A percentile compares a stretch with the other conserved stretches of the same genome.
Evolutionary conservation across 2,329 filamentous ascomycete species (phyloP).

Genomic region (Magnaporthiopsis incrustans): DNA sequence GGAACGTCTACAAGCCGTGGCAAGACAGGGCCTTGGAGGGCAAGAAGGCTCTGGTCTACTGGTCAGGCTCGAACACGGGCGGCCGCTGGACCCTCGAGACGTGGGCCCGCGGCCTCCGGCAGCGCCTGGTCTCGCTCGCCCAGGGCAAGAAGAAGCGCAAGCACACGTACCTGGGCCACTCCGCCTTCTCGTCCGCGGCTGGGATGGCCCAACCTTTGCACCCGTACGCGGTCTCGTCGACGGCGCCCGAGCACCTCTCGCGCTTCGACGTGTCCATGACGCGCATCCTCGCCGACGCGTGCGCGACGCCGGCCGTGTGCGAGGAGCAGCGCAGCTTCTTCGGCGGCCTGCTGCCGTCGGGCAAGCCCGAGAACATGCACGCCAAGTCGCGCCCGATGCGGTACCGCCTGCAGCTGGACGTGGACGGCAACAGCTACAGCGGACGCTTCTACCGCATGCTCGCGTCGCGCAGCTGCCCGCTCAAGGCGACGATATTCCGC

Average conservation of each 20-base stretch:
- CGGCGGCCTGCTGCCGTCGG: conserved; percentile 9
- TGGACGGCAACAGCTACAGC: conserved; percentile 49
- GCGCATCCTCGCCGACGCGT: conserved; percentile 31
- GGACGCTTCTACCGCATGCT: conserved; percentile 45
- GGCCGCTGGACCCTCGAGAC: conserved; percentile 25
- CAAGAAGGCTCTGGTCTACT: conserved; percentile 46
- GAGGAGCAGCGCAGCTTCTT: conserved; percentile 14
- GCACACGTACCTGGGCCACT: conserved; percentile 25
- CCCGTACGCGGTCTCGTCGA: conserved; percentile 20
- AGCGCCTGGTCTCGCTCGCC: conserved; percentile 32
- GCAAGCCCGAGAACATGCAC: not conserved
- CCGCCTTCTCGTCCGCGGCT: conserved; percentile 26
- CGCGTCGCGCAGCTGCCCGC: conserved; percentile 33
- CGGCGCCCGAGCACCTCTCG: not conserved
- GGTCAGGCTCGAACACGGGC: conserved; percentile 49
- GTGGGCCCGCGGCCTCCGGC: conserved; percentile 39
- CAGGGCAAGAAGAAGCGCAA: conserved; percentile 22
- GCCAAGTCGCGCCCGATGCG: conserved; percentile 24
- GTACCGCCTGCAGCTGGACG: conserved; percentile 38
- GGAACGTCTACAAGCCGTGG: conserved; percentile 25
- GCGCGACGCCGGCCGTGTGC: conserved; percentile 20
- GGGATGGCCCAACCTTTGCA: conserved; percentile 33
- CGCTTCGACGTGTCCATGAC: conserved; percentile 17
- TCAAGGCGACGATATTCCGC: conserved; percentile 44
- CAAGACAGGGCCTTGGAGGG: conserved; percentile 37